Base-by-base conservation (phyloP, 2,329 filamentous ascomycete genomes). In the Verticillium nonalfalfae region DNA sequence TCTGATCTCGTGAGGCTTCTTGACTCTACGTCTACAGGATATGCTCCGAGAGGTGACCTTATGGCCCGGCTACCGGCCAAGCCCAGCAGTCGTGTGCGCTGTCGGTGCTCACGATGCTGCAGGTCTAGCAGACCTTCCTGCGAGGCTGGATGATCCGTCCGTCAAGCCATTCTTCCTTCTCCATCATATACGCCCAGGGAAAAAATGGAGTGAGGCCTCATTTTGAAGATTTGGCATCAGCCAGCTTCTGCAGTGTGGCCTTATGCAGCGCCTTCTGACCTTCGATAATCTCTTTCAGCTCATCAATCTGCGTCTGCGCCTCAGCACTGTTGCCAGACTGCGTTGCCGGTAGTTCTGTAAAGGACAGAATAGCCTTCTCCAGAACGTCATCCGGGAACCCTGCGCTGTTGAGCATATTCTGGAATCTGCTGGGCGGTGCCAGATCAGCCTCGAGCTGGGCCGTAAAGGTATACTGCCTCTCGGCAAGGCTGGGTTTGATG, bases 401-500 rank as follows among this genome's bases (percentile, higher is more conserved):
- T 2, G 77, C 75, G 10, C 76, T 70, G 40, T 73, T 70, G 26
- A 85, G 71, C 70, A 83, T 76, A 52, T 73, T 73, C 58, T 72
- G 71, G 59, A 86, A 80, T 62, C 76, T 73, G 14, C 76, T 78
- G n/a, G 76, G 69, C 3, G 69, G 68, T 7, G 73, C 68, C 21
- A 78, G 62, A 50, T 79, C 74, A 1, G 74, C 70, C 14, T 79
- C 78, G n/a, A 93, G 77, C 71, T 91, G 88, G 13, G 86, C 78
- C 15, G 81, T 87, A 63, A 91, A 80, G 4, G 81, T 82, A 70
- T 93, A 92, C 64, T 81, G 83, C 45, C 84, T 79, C 63, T 84
- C 82, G 58, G 82, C 86, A 63, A 89, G 82, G 64, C 86, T 87
- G n/a, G 94, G 94, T 77, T 97, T 97, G 63, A 94, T 81, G 31